Evolutionary conservation across 1,284 basidiomycete genomes (phyloP).

Genomic region (Rhizopogon parksii): DNA sequence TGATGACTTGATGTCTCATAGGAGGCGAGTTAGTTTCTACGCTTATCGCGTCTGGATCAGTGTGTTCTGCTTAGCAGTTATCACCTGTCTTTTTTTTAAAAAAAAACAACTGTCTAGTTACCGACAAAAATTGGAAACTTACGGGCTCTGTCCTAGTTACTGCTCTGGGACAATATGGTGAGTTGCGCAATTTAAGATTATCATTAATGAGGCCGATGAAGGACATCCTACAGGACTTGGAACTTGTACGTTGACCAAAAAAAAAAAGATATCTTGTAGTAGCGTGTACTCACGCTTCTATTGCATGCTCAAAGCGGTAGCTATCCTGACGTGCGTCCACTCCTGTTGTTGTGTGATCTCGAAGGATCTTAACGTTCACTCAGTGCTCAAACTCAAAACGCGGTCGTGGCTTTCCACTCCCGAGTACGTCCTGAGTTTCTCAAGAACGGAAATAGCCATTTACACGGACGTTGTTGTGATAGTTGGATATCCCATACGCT

Average conservation of each 20-base stretch:
- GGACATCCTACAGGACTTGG: background rate
- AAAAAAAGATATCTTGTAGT: background rate
- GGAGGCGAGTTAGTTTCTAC: background rate
- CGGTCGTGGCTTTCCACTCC: background rate
- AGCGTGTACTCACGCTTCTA: background rate
- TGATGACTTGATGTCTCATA: background rate
- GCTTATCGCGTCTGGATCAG: background rate
- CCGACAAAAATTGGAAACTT: background rate
- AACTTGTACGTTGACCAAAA: background rate
- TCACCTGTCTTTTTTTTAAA: background rate
- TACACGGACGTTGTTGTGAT: background rate
- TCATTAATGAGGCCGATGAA: background rate
- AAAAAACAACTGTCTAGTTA: background rate
- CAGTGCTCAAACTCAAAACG: background rate
- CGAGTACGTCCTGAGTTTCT: background rate
- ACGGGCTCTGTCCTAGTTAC: background rate
- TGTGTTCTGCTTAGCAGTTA: background rate
- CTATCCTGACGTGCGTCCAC: background rate
- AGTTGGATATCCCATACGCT: background rate
- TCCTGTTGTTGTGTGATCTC: background rate
- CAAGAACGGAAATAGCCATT: background rate
- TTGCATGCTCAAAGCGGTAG: background rate
- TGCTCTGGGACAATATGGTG: background rate
- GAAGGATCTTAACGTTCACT: background rate
- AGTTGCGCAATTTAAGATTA: background rate